Percentiles rank a stretch among this genome's conserved stretches.
Conservation (phyloP, 1,284 basidiomycete genomes). For the Ceratobasidium sp. region DNA sequence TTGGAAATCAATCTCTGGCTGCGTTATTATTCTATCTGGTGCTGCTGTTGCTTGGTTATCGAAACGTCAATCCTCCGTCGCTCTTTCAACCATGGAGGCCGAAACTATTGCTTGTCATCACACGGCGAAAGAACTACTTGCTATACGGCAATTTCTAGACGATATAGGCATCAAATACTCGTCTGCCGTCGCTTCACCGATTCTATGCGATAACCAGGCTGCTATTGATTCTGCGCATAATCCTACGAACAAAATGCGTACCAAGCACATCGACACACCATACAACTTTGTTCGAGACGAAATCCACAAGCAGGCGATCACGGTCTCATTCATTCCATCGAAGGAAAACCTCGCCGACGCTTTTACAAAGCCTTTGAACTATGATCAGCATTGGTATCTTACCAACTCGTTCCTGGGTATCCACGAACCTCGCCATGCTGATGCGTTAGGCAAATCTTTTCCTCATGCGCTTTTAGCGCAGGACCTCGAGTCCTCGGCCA, state of each 20-base stretch:
- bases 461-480: conserved; percentile 1
- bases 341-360: conserved; percentile 43
- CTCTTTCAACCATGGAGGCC: conserved; percentile 39
- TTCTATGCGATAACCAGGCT: conserved; percentile 44
- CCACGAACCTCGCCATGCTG: conserved; percentile 1
- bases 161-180: background rate
- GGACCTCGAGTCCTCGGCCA: background rate
- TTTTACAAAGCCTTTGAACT: conserved; percentile 46
- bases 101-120: conserved; percentile 30
- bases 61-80: conserved; percentile 38
- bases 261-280: conserved; percentile 40
- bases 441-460: background rate
- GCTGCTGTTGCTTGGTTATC: conserved; percentile 53
- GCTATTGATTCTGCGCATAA: conserved; percentile 40
- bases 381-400: conserved; percentile 1
- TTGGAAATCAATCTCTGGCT: conserved; percentile 49
- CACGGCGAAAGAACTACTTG: conserved; percentile 32
- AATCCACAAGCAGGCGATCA: background rate
- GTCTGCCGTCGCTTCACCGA: conserved; percentile 1
- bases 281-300: conserved; percentile 26
- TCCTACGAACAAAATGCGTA: conserved; percentile 36
- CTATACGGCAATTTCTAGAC: conserved; percentile 37
- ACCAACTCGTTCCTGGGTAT: conserved; percentile 10
- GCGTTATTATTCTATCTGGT: conserved; percentile 34
- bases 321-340: conserved; percentile 42